Conservation (phyloP, 2,329 filamentous ascomycete genomes). For the Nemania diffusa region DNA sequence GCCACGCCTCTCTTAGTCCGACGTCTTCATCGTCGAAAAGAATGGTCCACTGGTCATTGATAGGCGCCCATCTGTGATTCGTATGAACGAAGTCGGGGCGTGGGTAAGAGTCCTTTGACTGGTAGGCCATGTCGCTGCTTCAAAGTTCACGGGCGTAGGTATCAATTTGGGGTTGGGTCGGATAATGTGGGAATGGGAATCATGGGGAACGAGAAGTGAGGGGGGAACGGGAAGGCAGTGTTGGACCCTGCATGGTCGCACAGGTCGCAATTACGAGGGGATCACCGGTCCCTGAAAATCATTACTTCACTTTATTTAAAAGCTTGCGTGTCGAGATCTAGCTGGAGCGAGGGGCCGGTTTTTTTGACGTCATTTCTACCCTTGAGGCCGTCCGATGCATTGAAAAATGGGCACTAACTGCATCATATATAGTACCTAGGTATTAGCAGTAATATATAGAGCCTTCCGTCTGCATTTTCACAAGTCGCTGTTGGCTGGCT, state of each 20-base stretch:
- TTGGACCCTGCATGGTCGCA: constrained; percentile 9
- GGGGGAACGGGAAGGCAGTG: neutral
- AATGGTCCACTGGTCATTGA: constrained; percentile 73
- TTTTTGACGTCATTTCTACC: constrained; percentile 48
- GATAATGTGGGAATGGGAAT: neutral
- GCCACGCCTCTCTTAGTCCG: constrained; percentile 65
- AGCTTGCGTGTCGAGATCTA: constrained; percentile 26
- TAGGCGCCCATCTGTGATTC: constrained; percentile 65
- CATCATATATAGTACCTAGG: constrained; percentile 3
- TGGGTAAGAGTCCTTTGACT: constrained; percentile 60
- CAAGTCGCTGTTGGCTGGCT: constrained; percentile 8
- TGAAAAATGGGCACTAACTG: constrained; percentile 43
- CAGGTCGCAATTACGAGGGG: neutral
- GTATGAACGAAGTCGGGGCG: constrained; percentile 72
- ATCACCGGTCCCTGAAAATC: constrained; percentile 32
- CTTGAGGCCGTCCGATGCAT: constrained; percentile 34
- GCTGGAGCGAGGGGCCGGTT: constrained; percentile 18
- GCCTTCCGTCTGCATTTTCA: constrained; percentile 2
- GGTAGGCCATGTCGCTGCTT: constrained; percentile 44
- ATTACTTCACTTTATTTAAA: constrained; percentile 18
- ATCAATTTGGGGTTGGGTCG: neutral
- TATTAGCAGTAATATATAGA: constrained; percentile 24
- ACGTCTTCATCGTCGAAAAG: constrained; percentile 72
- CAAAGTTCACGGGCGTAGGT: neutral
- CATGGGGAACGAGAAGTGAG: constrained; percentile 15